Base-by-base conservation (phyloP, 2,329 filamentous ascomycete genomes). In the Penicillium griseofulvum region DNA sequence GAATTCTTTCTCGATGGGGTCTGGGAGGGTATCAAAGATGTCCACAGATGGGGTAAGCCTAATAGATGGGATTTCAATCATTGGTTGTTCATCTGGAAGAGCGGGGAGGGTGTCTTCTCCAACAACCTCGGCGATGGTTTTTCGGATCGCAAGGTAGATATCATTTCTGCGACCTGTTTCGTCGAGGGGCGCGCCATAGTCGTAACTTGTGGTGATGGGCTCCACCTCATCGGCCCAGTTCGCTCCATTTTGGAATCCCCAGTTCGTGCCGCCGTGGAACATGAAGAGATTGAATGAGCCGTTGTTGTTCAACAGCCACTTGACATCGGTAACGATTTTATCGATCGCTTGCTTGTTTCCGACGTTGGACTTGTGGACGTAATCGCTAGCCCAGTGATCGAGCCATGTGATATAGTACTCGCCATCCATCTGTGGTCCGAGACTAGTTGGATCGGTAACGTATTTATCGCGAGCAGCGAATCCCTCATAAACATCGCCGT, bases 211-310 rank as follows among this genome's bases (percentile, higher is more conserved):
- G 0, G 75, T 80, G 46, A 80, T 74, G 17, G 69, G 70, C 7
- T 71, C 71, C 17, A 73, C 71, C 9, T 67, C 66, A 49, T 76
- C 73, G 45, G 70, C 68, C 72, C 76, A 79, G 11, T 78, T 64
- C 1, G 74, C 76, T 8, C 80, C 79, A 60, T 77, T 80, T 22
- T 75, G 67, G 55, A 80, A 79, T 0, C 72, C 80, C 56, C 76
- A 81, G 54, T 80, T 81, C 2, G 79, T 81, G 1, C 79, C 80
- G 4, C 80, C 80, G 57, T 82, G 79, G 56, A 81, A 77, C 79
- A 81, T 81, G 63, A 81, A 81, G 51, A 82, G 61, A 63, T 74
- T 80, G 56, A 82, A 77, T 0, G 77, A 78, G 44, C 71, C 69
- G 41, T 74, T 72, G 26, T 70, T 71, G 1, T 64, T 62, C 12